Evolutionary conservation across 2,329 filamentous ascomycete genomes (phyloP).

Genomic region (Claviceps sp.): DNA sequence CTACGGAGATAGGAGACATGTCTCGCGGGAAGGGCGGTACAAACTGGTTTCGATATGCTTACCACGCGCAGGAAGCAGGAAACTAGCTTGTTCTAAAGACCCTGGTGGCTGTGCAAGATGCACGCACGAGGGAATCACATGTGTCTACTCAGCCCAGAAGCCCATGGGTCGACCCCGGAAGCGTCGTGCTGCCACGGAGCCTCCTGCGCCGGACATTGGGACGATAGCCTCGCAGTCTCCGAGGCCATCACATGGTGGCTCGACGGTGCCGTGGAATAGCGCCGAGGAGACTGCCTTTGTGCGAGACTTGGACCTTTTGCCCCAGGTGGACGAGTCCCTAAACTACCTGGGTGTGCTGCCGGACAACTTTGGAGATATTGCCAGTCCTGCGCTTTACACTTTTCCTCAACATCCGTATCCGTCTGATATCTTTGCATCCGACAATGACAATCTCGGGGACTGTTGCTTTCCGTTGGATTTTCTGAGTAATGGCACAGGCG

Average conservation of each 20-base stretch:
- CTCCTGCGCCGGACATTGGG: too few species aligned
- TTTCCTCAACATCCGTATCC: not conserved
- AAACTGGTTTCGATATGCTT: constrained; percentile 7
- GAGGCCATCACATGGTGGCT: too few species aligned
- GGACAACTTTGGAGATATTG: constrained; percentile 7
- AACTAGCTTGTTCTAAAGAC: constrained; percentile 53
- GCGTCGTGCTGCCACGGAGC: too few species aligned
- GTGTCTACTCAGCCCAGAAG: constrained; percentile 52
- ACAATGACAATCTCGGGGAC: constrained; percentile 3
- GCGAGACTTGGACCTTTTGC: constrained; percentile 22
- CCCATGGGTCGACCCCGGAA: constrained; percentile 36
- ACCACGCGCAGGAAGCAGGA: constrained; percentile 38
- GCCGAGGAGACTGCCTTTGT: not conserved
- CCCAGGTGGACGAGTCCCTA: constrained; percentile 13
- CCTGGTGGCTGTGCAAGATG: constrained; percentile 45
- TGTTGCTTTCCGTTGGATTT: constrained; percentile 8
- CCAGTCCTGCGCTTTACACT: too few species aligned
- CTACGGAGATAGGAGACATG: not conserved
- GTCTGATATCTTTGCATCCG: constrained; percentile 8
- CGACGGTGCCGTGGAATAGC: not conserved
- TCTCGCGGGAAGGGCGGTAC: not conserved
- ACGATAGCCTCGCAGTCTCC: too few species aligned
- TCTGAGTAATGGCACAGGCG: constrained; percentile 3
- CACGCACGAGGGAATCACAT: constrained; percentile 39
- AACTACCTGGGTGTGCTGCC: constrained; percentile 26